Conservation (phyloP, 2,329 filamentous ascomycete species). For the Aspergillus glaucus region DNA sequence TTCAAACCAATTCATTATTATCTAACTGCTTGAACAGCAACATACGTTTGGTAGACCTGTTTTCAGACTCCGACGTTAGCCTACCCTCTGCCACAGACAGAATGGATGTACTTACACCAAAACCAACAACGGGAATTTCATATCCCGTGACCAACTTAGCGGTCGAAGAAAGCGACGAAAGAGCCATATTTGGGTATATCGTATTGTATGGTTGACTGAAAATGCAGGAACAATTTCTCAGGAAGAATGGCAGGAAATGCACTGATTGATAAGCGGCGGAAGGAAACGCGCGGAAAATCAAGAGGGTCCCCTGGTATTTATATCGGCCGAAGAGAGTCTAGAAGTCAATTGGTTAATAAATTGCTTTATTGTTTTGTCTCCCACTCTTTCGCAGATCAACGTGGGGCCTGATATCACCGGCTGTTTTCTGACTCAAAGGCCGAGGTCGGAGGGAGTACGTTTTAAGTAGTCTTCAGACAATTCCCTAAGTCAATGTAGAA, state of each 20-base stretch:
- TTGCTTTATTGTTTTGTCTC: no score
- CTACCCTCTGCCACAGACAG: neutral
- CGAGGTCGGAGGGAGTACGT: no score
- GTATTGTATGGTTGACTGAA: neutral
- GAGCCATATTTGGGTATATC: constrained; percentile 14
- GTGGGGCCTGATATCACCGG: no score
- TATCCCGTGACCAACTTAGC: constrained; percentile 36
- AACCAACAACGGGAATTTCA: constrained; percentile 36
- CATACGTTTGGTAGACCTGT: constrained; percentile 38
- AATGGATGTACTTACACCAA: constrained; percentile 29
- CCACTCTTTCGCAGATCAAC: no score
- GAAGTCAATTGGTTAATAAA: no score
- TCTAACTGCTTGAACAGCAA: neutral
- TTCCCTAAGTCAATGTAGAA: no score
- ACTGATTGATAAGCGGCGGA: neutral
- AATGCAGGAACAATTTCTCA: neutral
- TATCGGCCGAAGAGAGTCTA: neutral
- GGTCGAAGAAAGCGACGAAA: constrained; percentile 27
- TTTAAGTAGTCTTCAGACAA: no score
- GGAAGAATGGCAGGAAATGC: neutral
- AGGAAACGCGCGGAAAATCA: no score
- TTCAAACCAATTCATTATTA: neutral
- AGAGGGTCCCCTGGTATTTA: neutral
- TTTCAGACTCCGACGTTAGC: neutral
- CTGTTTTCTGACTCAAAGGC: no score